Evolutionary conservation across 225 moss, liverwort and hornwort species (phyloP).

Genomic region (Polytrichum formosum): DNA sequence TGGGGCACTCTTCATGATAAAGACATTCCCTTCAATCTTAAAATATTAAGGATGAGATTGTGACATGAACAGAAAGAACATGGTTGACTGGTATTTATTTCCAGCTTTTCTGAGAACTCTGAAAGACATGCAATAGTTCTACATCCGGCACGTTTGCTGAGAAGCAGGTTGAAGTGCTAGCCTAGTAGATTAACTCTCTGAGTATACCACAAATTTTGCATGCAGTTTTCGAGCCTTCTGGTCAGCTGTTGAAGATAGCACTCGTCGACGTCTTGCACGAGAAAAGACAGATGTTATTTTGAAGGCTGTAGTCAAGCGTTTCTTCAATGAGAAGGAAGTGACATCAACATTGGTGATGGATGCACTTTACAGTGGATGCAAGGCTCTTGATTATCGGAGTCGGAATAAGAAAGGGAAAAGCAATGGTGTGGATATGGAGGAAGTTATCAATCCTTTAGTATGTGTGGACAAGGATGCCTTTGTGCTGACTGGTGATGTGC

Average conservation of each 20-base stretch:
- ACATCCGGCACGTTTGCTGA: too few relatives aligned
- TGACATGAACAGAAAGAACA: not conserved
- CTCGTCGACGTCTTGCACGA: conserved; percentile 79
- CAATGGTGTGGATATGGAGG: conserved; percentile 91
- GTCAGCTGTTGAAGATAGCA: conserved; percentile 84
- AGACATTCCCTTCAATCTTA: too few relatives aligned
- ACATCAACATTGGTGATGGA: conserved; percentile 99
- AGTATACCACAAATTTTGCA: conserved; percentile 7
- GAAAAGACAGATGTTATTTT: conserved; percentile 96
- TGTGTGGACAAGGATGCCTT: conserved; percentile 99
- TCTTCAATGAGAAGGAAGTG: conserved; percentile 99
- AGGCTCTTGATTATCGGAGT: conserved; percentile 93
- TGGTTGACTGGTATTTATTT: not conserved
- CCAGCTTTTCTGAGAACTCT: too few relatives aligned
- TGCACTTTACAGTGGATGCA: conserved; percentile 98
- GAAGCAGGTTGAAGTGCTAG: too few relatives aligned
- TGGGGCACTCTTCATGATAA: not conserved
- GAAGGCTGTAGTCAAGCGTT: conserved; percentile 96
- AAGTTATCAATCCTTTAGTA: conserved; percentile 79
- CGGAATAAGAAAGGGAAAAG: conserved; percentile 96
- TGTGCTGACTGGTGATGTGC: conserved; percentile 91
- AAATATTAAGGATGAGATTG: not conserved
- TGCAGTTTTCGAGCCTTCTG: conserved; percentile 96
- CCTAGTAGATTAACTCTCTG: not conserved
- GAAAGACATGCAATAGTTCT: too few relatives aligned